Conservation (phyloP, 2,329 filamentous ascomycete species). For the Trichothecium sympodiale region DNA sequence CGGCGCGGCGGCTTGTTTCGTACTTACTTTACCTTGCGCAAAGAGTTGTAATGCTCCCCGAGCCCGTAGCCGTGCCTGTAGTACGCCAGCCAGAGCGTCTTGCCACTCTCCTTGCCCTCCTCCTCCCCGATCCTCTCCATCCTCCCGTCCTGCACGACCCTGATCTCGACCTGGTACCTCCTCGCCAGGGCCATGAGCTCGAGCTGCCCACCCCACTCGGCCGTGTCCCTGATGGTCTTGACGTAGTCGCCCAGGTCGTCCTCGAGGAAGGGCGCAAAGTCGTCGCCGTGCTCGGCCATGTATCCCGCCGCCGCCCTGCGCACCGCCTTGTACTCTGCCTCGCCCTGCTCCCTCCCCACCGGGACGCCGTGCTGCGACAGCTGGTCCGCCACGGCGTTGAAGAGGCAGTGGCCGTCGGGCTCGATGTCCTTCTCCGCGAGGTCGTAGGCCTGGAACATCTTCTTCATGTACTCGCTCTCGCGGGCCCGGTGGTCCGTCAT, state of each 20-base stretch:
- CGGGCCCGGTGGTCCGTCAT: conserved; percentile 63
- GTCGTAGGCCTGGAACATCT: conserved; percentile 49
- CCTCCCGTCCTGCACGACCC: conserved; percentile 74
- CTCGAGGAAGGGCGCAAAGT: conserved; percentile 81
- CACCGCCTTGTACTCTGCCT: conserved; percentile 51
- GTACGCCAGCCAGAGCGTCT: conserved; percentile 74
- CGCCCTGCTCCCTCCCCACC: conserved; percentile 17
- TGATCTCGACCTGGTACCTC: conserved; percentile 69
- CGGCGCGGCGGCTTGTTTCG: too few species aligned
- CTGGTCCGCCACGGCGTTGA: conserved; percentile 84
- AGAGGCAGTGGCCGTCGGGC: conserved; percentile 91
- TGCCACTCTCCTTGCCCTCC: conserved; percentile 39
- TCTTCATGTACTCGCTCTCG: conserved; percentile 61
- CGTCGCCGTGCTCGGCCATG: conserved; percentile 62
- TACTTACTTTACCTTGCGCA: conserved; percentile 36
- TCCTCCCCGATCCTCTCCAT: conserved; percentile 58
- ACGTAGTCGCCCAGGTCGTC: conserved; percentile 67
- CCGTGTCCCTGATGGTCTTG: conserved; percentile 69
- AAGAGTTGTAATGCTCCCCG: conserved; percentile 94
- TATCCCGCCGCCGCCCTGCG: conserved; percentile 64
- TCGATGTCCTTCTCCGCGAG: conserved; percentile 69
- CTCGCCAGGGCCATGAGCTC: conserved; percentile 78
- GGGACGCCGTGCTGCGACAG: conserved; percentile 43
- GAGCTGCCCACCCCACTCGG: conserved; percentile 91
- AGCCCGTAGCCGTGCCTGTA: conserved; percentile 89